phyloP scores from a whole-genome alignment of 495 filamentous ascomycete species.

The Daldinia decipiens region DNA sequence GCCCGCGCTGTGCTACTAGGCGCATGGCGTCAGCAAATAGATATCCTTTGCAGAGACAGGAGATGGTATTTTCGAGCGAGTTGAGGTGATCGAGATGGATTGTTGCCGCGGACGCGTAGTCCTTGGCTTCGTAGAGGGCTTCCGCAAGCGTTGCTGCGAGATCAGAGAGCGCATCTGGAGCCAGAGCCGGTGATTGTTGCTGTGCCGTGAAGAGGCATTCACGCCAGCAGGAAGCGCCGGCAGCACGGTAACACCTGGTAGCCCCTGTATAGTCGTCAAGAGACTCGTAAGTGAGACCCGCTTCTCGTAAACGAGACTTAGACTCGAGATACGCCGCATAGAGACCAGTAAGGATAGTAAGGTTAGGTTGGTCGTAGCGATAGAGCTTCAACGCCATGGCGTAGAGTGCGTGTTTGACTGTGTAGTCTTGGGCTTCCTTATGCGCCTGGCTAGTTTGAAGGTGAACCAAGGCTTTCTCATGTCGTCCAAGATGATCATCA shows the following conservation, averaged over 20 bases:
- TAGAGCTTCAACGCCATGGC: constrained; percentile 80
- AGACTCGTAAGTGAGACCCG: constrained; percentile 88
- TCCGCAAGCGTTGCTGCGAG: constrained; percentile 76
- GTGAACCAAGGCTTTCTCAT: constrained; percentile 78
- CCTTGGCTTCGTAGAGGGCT: constrained; percentile 79
- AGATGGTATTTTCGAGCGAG: constrained; percentile 72
- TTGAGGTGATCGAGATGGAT: constrained; percentile 83
- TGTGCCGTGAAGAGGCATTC: constrained; percentile 86
- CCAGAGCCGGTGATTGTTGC: constrained; percentile 64
- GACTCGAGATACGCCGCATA: constrained; percentile 82
- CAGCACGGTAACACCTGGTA: constrained; percentile 79
- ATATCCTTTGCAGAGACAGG: constrained; percentile 82
- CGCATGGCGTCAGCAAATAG: constrained; percentile 86
- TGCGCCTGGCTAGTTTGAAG: constrained; percentile 73
- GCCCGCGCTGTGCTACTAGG: constrained; percentile 59
- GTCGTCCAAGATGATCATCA: constrained; percentile 83
- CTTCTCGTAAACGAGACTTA: constrained; percentile 80
- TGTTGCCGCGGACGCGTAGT: constrained; percentile 79
- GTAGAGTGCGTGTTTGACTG: constrained; percentile 82
- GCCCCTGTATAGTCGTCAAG: constrained; percentile 77
- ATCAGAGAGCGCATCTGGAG: constrained; percentile 63
- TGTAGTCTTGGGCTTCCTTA: constrained; percentile 79
- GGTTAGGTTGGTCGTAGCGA: constrained; percentile 73
- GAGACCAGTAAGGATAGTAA: constrained; percentile 69
- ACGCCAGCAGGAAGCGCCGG: constrained; percentile 79